A percentile compares a stretch with the other conserved stretches of the same genome.
Evolutionary conservation across 2,329 filamentous ascomycete genomes (phyloP).

Genomic region (Colletotrichum simmondsii): DNA sequence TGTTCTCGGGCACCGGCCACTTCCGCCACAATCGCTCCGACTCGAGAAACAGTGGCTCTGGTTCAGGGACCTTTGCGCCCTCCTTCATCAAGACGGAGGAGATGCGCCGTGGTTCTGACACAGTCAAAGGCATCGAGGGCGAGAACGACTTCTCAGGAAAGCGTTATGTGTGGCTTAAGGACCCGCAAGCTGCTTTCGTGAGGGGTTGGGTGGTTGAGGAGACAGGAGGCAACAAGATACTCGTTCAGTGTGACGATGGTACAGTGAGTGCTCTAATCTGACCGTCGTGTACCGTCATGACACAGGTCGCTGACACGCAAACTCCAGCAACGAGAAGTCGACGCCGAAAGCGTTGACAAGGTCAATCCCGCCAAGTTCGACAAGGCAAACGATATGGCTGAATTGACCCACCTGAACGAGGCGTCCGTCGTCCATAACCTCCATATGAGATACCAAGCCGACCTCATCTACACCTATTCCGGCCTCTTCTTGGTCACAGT

Average conservation of each 20-base stretch:
- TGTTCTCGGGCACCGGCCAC: slow-evolving; percentile 48
- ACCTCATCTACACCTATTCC: slow-evolving; percentile 98
- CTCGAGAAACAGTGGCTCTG: slow-evolving; percentile 75
- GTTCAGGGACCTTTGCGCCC: slow-evolving; percentile 89
- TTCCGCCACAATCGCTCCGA: slow-evolving; percentile 60
- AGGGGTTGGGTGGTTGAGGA: slow-evolving; percentile 94
- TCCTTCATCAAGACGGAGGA: slow-evolving; percentile 95
- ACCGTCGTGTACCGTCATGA: not conserved
- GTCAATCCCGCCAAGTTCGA: slow-evolving; percentile 99
- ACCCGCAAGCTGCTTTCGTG: slow-evolving; percentile 87
- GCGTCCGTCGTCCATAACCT: slow-evolving; percentile 98
- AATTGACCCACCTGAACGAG: slow-evolving; percentile 97
- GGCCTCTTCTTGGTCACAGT: slow-evolving; percentile 96
- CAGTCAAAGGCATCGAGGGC: slow-evolving; percentile 83
- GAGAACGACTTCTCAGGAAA: slow-evolving; percentile 99
- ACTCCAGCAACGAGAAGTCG: slow-evolving; percentile 83
- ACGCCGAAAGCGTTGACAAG: slow-evolving; percentile 91
- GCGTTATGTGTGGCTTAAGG: slow-evolving; percentile 96
- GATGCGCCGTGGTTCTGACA: slow-evolving; percentile 66
- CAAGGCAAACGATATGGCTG: slow-evolving; percentile 99
- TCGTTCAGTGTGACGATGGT: slow-evolving; percentile 95
- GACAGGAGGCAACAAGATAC: slow-evolving; percentile 71
- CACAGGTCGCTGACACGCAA: slow-evolving; percentile 33
- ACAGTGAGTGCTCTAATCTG: slow-evolving; percentile 66
- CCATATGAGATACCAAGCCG: slow-evolving; percentile 92